These are phyloP conservation scores for Claviceps quebecensis DNA, from an alignment of 2,329 filamentous ascomycete genomes.

Conservation along the genomic window DNA sequence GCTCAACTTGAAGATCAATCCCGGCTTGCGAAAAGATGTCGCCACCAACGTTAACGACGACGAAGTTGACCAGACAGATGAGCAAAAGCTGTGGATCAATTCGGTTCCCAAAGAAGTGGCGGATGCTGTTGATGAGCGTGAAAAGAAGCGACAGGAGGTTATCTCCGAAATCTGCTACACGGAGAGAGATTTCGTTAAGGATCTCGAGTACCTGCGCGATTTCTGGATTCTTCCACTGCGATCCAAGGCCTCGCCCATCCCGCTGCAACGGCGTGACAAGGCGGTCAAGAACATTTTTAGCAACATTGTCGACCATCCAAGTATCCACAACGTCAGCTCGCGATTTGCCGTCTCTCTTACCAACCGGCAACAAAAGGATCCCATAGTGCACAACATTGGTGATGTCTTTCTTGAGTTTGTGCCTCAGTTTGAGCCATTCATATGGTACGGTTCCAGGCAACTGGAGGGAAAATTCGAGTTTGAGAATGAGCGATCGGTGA, in stretches of 20 bases:
- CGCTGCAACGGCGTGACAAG: slow-evolving; percentile 71
- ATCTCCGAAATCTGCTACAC: slow-evolving; percentile 99
- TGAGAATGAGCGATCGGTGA: slow-evolving; percentile 83
- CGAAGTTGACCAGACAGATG: slow-evolving; percentile 69
- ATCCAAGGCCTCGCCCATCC: slow-evolving; percentile 72
- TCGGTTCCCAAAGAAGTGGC: slow-evolving; percentile 91
- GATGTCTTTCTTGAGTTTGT: slow-evolving; percentile 91
- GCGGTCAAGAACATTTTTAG: slow-evolving; percentile 92
- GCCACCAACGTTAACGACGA: slow-evolving; percentile 55
- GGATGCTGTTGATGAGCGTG: slow-evolving; percentile 73
- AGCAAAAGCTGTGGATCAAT: slow-evolving; percentile 99
- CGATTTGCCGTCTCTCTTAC: slow-evolving; percentile 80
- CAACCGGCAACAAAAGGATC: slow-evolving; percentile 75
- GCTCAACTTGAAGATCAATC: slow-evolving; percentile 83
- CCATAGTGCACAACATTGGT: slow-evolving; percentile 77
- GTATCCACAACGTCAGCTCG: slow-evolving; percentile 81
- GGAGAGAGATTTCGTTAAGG: slow-evolving; percentile 96
- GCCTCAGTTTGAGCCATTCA: slow-evolving; percentile 88
- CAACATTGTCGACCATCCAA: slow-evolving; percentile 73
- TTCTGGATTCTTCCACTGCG: slow-evolving; percentile 96
- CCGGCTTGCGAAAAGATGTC: slow-evolving; percentile 59
- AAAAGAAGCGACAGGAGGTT: slow-evolving; percentile 96
- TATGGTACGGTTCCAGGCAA: slow-evolving; percentile 90
- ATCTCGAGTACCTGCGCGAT: slow-evolving; percentile 90
- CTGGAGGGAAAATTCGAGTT: slow-evolving; percentile 96